phyloP scores from a whole-genome alignment of 768 basidiomycete genomes.

The Xerocomellus intermedius region DNA sequence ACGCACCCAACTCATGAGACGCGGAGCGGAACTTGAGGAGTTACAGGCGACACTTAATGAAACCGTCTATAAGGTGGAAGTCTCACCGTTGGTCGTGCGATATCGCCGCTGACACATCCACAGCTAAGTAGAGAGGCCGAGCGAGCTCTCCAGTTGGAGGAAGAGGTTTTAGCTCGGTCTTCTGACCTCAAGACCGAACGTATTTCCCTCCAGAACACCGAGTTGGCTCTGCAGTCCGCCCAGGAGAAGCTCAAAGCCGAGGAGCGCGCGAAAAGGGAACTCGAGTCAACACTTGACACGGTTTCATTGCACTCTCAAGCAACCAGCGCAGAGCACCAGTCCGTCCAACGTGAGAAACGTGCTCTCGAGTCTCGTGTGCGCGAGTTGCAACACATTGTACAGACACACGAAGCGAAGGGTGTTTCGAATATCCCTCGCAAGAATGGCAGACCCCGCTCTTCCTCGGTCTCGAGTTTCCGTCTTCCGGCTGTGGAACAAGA shows the following conservation, averaged over 20 bases:
- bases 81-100: neutral
- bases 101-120: slow-evolving; percentile 5
- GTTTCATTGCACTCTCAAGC: slow-evolving; percentile 54
- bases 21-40: slow-evolving; percentile 37
- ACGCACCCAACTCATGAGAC: slow-evolving; percentile 35
- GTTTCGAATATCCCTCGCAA: slow-evolving; percentile 34
- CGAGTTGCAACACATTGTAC: slow-evolving; percentile 49
- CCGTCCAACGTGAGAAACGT: slow-evolving; percentile 57
- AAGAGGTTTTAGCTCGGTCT: slow-evolving; percentile 45
- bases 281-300: slow-evolving; percentile 55
- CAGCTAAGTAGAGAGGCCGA: slow-evolving; percentile 59
- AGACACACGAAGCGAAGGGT: slow-evolving; percentile 36
- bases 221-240: slow-evolving; percentile 45
- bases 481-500: slow-evolving; percentile 56
- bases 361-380: slow-evolving; percentile 55
- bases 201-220: slow-evolving; percentile 49
- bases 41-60: slow-evolving; percentile 35
- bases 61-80: slow-evolving; percentile 34
- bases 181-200: slow-evolving; percentile 59
- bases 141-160: slow-evolving; percentile 55
- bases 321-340: slow-evolving; percentile 40
- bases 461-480: slow-evolving; percentile 53
- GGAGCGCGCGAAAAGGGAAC: slow-evolving; percentile 49
- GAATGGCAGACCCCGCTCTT: slow-evolving; percentile 51
- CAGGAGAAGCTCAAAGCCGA: slow-evolving; percentile 52